These are phyloP conservation scores for Pseudoscleropodium purum DNA, from an alignment of 225 moss, liverwort and hornwort genomes.

Conservation along the genomic window DNA sequence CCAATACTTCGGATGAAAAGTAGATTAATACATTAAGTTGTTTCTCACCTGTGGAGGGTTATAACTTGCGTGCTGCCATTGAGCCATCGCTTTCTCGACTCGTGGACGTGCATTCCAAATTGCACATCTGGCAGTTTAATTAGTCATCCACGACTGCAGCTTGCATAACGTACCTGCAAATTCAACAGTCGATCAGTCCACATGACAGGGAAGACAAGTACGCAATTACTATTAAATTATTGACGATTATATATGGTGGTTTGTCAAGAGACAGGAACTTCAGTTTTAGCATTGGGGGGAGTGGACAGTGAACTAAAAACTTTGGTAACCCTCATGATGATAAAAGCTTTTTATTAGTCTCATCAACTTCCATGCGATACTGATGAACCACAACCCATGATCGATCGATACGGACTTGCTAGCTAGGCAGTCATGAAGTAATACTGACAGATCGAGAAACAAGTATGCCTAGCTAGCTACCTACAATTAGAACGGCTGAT, in stretches of 20 bases:
- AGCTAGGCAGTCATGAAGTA: conserved; percentile 2
- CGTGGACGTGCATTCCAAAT: background rate
- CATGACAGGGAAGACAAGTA: background rate
- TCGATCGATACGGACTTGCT: background rate
- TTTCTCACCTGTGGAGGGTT: conserved; percentile 1
- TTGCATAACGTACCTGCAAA: background rate
- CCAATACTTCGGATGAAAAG: background rate
- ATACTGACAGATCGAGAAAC: background rate
- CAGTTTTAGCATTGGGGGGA: background rate
- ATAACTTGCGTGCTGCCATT: background rate
- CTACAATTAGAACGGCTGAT: background rate
- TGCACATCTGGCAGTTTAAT: background rate
- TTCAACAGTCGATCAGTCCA: background rate
- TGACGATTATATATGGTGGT: background rate
- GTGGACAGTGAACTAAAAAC: background rate
- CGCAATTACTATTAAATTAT: background rate
- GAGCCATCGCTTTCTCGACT: background rate
- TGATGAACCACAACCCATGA: background rate
- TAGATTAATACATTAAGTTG: background rate
- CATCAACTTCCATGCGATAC: background rate
- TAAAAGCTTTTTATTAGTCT: background rate
- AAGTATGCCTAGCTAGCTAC: background rate
- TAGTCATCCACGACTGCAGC: background rate
- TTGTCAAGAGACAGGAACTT: background rate
- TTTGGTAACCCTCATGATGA: background rate